Percentiles rank a stretch among this genome's conserved stretches.
phyloP scores from a whole-genome alignment of 768 basidiomycete genomes.

The Zangia roseola region DNA sequence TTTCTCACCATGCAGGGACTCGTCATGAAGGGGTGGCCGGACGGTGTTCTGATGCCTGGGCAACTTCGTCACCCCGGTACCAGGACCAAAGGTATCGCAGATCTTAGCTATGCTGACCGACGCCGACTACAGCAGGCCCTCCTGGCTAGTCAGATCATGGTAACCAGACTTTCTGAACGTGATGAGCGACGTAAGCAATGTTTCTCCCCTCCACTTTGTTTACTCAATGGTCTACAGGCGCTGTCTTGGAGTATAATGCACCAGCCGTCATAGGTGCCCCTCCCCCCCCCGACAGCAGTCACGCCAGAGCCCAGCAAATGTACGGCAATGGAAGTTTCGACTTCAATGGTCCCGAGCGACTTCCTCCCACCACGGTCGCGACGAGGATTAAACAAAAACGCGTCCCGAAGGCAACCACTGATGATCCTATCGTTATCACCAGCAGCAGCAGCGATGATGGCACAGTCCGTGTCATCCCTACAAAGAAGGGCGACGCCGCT shows the following conservation, averaged over 20 bases:
- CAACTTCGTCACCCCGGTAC: no score
- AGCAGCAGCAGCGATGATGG: conserved; percentile 2
- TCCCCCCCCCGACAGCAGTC: background rate
- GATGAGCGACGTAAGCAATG: no score
- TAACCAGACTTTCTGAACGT: no score
- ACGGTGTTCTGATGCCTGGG: no score
- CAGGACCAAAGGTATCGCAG: no score
- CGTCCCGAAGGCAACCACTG: background rate
- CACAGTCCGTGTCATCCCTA: background rate
- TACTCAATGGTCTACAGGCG: no score
- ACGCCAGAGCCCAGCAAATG: background rate
- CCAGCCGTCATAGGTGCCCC: conserved; percentile 1
- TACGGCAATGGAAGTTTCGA: background rate
- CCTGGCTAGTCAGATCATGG: no score
- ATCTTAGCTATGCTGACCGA: no score
- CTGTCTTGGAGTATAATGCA: background rate
- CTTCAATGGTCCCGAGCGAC: background rate
- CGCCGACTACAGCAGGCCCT: no score
- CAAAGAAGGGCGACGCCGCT: background rate
- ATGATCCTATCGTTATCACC: conserved; percentile 2
- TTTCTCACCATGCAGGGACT: no score
- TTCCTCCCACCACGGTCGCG: background rate
- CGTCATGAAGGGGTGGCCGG: no score
- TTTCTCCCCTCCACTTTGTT: no score
- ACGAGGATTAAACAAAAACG: background rate